phyloP scores from a whole-genome alignment of 495 filamentous ascomycete species.

The Bathelium albidoporum region DNA sequence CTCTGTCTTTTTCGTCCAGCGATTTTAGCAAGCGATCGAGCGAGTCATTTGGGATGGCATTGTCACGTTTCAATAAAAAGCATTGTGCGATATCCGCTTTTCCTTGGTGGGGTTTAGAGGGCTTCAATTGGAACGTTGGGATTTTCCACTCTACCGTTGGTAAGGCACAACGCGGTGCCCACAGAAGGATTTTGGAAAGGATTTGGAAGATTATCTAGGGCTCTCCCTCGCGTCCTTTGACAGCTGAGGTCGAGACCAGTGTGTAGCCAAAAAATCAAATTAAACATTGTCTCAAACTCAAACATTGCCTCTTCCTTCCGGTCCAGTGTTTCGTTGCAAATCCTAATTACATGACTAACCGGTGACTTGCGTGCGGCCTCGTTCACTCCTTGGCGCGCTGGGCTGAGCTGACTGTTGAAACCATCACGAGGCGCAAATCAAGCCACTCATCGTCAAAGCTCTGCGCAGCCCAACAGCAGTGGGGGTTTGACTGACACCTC shows the following conservation, averaged over 20 bases:
- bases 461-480: too few relatives aligned
- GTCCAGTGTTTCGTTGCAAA: neutral
- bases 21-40: slow-evolving; percentile 2
- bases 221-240: neutral
- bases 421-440: too few relatives aligned
- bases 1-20: slow-evolving; percentile 3
- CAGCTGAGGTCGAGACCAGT: neutral
- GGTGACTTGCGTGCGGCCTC: neutral
- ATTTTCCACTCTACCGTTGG: neutral
- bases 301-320: neutral
- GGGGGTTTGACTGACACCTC: too few relatives aligned
- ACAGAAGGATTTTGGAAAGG: neutral
- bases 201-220: neutral
- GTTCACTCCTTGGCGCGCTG: neutral
- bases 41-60: neutral
- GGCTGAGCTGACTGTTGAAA: too few relatives aligned
- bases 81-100: neutral
- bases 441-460: too few relatives aligned
- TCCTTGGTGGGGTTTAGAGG: neutral
- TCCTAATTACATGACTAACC: neutral
- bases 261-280: neutral
- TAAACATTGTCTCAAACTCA: neutral
- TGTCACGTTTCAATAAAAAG: slow-evolving; percentile 1
- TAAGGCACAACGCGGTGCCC: neutral
- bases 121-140: neutral